A percentile compares a stretch with the other conserved stretches of the same genome.
phyloP scores from a whole-genome alignment of 2,329 filamentous ascomycete genomes.

The Zymoseptoria passerinii region DNA sequence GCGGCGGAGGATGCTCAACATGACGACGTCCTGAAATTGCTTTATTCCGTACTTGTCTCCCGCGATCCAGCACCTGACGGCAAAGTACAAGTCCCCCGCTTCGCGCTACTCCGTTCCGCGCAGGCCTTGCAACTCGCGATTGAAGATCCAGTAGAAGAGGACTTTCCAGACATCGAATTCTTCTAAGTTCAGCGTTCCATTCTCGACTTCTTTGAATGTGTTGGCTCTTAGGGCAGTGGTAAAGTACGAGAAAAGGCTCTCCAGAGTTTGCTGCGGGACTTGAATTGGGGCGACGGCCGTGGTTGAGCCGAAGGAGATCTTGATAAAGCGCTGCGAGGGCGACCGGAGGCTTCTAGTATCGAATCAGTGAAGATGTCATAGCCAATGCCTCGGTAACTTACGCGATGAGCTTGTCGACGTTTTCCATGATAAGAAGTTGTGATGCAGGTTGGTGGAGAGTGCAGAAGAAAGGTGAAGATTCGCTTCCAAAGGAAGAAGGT shows the following conservation, averaged over 20 bases:
- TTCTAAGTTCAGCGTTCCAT: slow-evolving; percentile 1
- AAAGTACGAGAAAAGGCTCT: slow-evolving; percentile 1
- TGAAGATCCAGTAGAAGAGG: slow-evolving; percentile 5
- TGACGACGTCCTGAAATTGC: slow-evolving; percentile 3
- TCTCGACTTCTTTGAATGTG: neutral
- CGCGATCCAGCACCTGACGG: slow-evolving; percentile 4
- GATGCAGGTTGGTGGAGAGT: too few relatives aligned
- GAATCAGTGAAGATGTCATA: too few relatives aligned
- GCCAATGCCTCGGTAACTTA: too few relatives aligned
- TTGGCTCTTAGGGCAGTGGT: neutral
- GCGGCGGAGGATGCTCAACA: neutral
- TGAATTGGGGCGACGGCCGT: neutral
- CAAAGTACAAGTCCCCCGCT: neutral
- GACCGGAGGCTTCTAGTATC: neutral
- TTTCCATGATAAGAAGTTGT: too few relatives aligned
- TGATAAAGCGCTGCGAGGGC: slow-evolving; percentile 2
- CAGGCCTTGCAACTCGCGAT: neutral
- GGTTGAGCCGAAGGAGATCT: neutral
- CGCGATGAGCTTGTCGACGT: too few relatives aligned
- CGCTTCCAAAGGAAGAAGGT: too few relatives aligned
- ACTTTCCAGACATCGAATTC: slow-evolving; percentile 5
- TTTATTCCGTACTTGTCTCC: slow-evolving; percentile 9
- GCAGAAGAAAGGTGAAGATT: too few relatives aligned
- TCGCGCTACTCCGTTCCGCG: neutral
- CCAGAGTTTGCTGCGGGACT: neutral